Evolutionary conservation across 345 rosid species (phyloP), one percentile per base, ranked within the genome.

Genomic region (Linum trigynum): DNA sequence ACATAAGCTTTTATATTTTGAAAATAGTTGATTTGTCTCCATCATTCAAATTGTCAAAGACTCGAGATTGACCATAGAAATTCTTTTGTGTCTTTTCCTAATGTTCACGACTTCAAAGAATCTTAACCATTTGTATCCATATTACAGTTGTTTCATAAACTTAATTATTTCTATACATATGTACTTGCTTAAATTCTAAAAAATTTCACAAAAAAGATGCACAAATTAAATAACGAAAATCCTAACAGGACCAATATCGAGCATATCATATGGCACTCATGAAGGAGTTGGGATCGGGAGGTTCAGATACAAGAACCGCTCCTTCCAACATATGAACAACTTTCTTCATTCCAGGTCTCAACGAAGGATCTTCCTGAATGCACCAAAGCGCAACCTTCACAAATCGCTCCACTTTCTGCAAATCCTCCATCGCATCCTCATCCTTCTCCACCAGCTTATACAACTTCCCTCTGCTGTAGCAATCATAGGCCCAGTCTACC

Each of bases 381-480:
- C 61, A 58, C 61, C 61, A 59, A 7, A 59, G 2, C 2, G 62
- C 62, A 17, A 35, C 39, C 37, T 58, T 59, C 62, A 59, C 38
- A 5, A 59, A 39, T 15, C 64, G 38, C 64, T 61, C 45, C n/a
- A 61, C 43, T 40, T 38, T 16, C 45, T 39, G 2, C 23, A 39
- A 7, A 17, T 61, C 64, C 17, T 1, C 15, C 48, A 38, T 4
- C 16, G 65, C 68, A 39, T 71, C 70, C 10, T 38, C 5, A 12
- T 73, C 77, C 35, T 59, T 41, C 40, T 61, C 64, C 11, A 61
- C 64, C 48, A 61, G 32, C n/a, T 14, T 38, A 11, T 39, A 3
- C 7, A 61, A 8, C 40, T n/a, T 59, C 39, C 62, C 62, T 9
- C 36, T 36, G 7, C 37, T 12, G 39, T 59, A 59, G 37, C 62